These are phyloP conservation scores for Carex myosuroides DNA, from an alignment of 176 grass and related monocot genomes.

Conservation along the genomic window DNA sequence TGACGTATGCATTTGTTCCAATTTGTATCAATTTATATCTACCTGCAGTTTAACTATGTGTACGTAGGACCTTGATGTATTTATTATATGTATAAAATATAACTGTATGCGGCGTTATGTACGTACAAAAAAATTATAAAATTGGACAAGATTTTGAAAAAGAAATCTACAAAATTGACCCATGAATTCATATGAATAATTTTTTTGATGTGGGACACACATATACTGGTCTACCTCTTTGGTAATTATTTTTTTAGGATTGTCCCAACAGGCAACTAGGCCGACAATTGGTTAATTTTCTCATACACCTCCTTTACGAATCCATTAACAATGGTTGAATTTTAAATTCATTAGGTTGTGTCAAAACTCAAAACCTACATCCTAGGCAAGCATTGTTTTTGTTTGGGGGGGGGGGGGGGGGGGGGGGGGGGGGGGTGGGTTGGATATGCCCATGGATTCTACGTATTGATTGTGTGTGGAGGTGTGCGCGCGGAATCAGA, in stretches of 20 bases:
- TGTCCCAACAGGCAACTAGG: constrained; percentile 12
- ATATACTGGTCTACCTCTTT: background rate
- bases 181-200: background rate
- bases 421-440: background rate
- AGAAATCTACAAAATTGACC: background rate
- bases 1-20: background rate
- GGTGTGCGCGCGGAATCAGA: no score
- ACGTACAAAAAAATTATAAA: background rate
- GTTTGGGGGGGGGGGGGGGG: background rate
- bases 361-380: constrained; percentile 9
- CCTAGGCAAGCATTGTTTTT: background rate
- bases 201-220: background rate
- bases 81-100: background rate
- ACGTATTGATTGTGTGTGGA: no score
- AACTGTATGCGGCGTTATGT: constrained; percentile 4
- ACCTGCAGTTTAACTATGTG: background rate
- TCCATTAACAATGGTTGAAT: no score
- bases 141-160: background rate
- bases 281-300: constrained; percentile 9
- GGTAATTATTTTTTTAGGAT: background rate
- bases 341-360: background rate
- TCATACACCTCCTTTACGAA: background rate
- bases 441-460: no score
- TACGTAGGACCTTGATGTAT: background rate
- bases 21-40: background rate